phyloP scores from a whole-genome alignment of 306 rosid genomes.

The Trifolium subterraneum region DNA sequence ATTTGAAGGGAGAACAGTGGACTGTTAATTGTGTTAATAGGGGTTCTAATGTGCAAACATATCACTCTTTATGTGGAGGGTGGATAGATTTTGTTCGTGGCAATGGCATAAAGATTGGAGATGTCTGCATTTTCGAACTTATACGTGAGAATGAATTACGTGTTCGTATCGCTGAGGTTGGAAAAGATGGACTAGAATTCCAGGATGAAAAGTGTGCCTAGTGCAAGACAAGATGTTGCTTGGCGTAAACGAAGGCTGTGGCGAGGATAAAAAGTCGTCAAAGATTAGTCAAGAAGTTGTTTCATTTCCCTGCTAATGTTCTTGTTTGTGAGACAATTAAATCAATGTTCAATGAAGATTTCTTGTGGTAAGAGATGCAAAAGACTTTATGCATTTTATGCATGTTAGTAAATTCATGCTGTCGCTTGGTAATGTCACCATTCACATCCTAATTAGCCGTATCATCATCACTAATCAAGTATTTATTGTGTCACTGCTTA shows the following conservation, averaged over 20 bases:
- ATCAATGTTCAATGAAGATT: slow-evolving; percentile 22
- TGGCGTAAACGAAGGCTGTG: slow-evolving; percentile 17
- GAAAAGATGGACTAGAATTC: slow-evolving; percentile 57
- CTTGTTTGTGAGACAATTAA: slow-evolving; percentile 36
- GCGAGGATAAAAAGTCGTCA: slow-evolving; percentile 56
- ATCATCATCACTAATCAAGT: background rate
- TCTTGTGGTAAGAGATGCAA: slow-evolving; percentile 36
- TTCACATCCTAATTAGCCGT: background rate
- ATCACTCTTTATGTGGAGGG: slow-evolving; percentile 98
- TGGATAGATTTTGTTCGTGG: slow-evolving; percentile 96
- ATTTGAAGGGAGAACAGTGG: slow-evolving; percentile 87
- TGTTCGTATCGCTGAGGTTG: slow-evolving; percentile 64
- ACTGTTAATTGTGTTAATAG: slow-evolving; percentile 84
- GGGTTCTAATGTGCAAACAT: slow-evolving; percentile 74
- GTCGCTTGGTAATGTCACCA: too few relatives aligned
- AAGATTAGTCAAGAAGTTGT: slow-evolving; percentile 58
- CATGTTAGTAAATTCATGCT: background rate
- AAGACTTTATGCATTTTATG: background rate
- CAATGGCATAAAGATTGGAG: slow-evolving; percentile 77
- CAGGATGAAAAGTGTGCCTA: slow-evolving; percentile 61
- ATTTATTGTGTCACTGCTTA: background rate
- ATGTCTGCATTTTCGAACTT: slow-evolving; percentile 88
- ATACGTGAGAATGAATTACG: slow-evolving; percentile 79
- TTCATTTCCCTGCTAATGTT: slow-evolving; percentile 53
- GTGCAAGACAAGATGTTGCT: slow-evolving; percentile 52